These are phyloP conservation scores for Inga oerstediana DNA, from an alignment of 306 rosid genomes.

Conservation along the genomic window DNA sequence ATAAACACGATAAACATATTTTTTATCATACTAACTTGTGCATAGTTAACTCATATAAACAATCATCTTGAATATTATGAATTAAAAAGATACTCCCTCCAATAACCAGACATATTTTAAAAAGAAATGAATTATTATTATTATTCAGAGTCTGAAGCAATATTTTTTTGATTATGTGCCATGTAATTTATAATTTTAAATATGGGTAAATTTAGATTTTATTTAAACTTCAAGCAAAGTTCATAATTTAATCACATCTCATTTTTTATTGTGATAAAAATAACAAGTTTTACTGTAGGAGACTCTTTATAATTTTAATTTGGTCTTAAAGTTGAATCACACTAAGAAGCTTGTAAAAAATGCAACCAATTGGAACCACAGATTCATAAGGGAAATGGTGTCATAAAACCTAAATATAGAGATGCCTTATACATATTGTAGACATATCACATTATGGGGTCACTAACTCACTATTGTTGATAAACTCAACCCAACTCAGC, in stretches of 20 bases:
- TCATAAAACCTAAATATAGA: neutral
- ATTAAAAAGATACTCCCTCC: neutral
- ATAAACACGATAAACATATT: neutral
- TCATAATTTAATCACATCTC: no score
- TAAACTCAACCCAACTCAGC: slow-evolving; percentile 34
- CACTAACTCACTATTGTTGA: slow-evolving; percentile 24
- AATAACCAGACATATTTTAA: no score
- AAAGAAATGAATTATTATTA: no score
- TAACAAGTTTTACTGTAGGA: neutral
- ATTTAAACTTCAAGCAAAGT: neutral
- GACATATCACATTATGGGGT: slow-evolving; percentile 42
- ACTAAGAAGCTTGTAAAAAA: neutral
- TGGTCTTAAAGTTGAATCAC: neutral
- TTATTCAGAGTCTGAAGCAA: no score
- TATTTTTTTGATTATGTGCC: no score
- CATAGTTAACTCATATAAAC: neutral
- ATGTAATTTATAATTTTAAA: neutral
- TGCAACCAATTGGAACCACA: neutral
- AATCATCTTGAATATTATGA: neutral
- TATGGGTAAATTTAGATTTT: neutral
- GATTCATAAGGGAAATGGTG: neutral
- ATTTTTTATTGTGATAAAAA: no score
- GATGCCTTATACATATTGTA: neutral
- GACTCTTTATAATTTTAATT: neutral
- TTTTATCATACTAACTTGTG: neutral